A percentile compares a stretch with the other conserved stretches of the same genome.
Evolutionary conservation across 495 filamentous ascomycete genomes (phyloP).

Genomic region (Annulohypoxylon bovei): DNA sequence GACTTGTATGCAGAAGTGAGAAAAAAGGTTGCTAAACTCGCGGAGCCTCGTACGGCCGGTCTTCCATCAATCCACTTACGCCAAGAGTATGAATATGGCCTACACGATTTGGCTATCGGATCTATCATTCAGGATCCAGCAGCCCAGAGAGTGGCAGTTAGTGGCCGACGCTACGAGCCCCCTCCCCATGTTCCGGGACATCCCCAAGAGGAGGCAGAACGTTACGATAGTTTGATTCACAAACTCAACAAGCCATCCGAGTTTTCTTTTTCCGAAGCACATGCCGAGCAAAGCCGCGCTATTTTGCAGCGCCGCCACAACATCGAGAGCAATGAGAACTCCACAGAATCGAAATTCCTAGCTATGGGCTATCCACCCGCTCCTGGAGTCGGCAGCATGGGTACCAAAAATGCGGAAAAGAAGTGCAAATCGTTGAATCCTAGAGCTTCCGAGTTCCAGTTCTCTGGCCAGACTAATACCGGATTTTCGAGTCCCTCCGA

Average conservation of each 20-base stretch:
- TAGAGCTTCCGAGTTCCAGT: conserved; percentile 32
- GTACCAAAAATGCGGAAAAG: background rate
- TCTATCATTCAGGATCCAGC: background rate
- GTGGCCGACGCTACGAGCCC: background rate
- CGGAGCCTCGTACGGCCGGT: conserved; percentile 29
- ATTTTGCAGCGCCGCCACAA: background rate
- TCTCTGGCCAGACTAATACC: background rate
- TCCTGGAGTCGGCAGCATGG: conserved; percentile 1
- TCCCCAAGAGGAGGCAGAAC: background rate
- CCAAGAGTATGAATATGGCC: conserved; percentile 25
- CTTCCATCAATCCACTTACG: conserved; percentile 24
- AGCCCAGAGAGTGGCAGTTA: background rate
- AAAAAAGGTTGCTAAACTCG: conserved; percentile 11
- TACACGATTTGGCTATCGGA: conserved; percentile 13
- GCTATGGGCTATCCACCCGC: background rate
- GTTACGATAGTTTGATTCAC: conserved; percentile 28
- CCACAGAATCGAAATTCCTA: background rate
- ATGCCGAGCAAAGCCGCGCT: background rate
- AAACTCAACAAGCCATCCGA: conserved; percentile 35
- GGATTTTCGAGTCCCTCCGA: background rate
- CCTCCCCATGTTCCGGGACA: background rate
- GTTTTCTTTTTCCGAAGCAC: background rate
- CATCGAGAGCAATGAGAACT: background rate
- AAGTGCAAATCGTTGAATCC: conserved; percentile 34
- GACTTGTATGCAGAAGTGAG: conserved; percentile 16